Conservation (phyloP, 371 early-diverging fungal species). For the Basidiobolus meristosporus region DNA sequence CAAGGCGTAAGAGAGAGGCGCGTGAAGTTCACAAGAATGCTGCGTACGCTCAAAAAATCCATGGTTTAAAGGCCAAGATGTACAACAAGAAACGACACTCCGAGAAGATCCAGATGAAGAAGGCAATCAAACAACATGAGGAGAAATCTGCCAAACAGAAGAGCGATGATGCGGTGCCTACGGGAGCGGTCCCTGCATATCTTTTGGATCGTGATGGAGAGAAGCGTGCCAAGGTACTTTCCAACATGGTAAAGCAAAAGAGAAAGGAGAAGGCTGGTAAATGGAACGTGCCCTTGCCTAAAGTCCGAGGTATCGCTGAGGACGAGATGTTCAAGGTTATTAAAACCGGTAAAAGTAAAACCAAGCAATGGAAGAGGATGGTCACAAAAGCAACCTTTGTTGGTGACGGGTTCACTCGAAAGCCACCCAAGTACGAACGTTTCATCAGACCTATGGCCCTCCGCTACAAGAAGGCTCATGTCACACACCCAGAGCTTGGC, state of each 20-base stretch:
- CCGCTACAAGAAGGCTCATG: slow-evolving; percentile 98
- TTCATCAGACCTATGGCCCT: slow-evolving; percentile 99
- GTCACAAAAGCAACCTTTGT: slow-evolving; percentile 99
- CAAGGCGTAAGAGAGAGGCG: slow-evolving; percentile 95
- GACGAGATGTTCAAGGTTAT: slow-evolving; percentile 98
- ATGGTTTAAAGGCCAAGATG: slow-evolving; percentile 97
- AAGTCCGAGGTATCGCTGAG: slow-evolving; percentile 97
- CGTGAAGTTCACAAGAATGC: slow-evolving; percentile 81
- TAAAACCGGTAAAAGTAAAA: slow-evolving; percentile 89
- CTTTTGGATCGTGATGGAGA: slow-evolving; percentile 98
- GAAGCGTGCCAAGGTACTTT: slow-evolving; percentile 88
- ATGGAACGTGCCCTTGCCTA: slow-evolving; percentile 97
- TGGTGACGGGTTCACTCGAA: slow-evolving; percentile 97
- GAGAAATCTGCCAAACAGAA: slow-evolving; percentile 86
- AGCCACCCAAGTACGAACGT: slow-evolving; percentile 99
- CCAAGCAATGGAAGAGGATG: slow-evolving; percentile 97
- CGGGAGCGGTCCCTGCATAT: slow-evolving; percentile 96
- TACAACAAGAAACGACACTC: slow-evolving; percentile 96
- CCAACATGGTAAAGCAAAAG: slow-evolving; percentile 99
- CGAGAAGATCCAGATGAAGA: slow-evolving; percentile 99
- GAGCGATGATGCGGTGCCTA: slow-evolving; percentile 71
- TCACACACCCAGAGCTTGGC: slow-evolving; percentile 97
- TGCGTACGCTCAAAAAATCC: slow-evolving; percentile 90
- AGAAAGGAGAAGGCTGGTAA: slow-evolving; percentile 99
- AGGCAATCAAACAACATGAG: slow-evolving; percentile 96